Evolutionary conservation across 2,329 filamentous ascomycete species (phyloP), one percentile per base, ranked within the genome.

Genomic region (Coniochaeta prunicola): DNA sequence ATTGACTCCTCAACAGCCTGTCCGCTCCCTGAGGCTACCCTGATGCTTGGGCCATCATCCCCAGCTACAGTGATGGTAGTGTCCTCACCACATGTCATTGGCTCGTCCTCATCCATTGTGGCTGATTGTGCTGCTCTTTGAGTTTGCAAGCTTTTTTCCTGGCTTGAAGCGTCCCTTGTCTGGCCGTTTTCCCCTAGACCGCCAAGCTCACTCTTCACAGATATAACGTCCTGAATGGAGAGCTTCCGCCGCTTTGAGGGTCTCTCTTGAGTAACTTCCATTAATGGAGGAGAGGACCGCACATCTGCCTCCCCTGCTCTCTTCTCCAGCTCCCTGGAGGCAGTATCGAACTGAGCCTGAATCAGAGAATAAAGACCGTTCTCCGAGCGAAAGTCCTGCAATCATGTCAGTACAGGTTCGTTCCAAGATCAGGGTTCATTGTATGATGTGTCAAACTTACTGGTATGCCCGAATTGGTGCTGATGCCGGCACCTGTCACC

Each of bases 391-490:
- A 90, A 90, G 64, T 90, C 87, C 86, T 88, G 62, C 3, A 24
- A 15, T 30, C 2, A 38, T 28, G 53, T 55, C 36, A 55, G 53
- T 31, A 55, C 12, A 26, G 9, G 7, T 21, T 13, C 5, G 30
- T 21, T 9, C 30, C 19, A 9, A 10, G 7, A 24, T 24, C 19
- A 38, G 19, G 30, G 4, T 24, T 10, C 2, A 10, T 10, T 45
- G 5, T 13, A 9, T 3, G 60, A 62, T 59, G 57, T 59, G 60
- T 61, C 58, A 12, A 4, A 70, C 80, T 67, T 76, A 90, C 87
- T 56, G 87, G 87, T 68, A 90, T 90, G 58, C 88, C 88, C 62
- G 86, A 89, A 69, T 89, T 90, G 56, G 88, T 90, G 68, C 86
- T 89, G 68, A 90, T 90, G 57, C 87, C 87, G 55, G 87, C 87